Conservation (phyloP, 1,284 basidiomycete species). For the Leccinum fuscescens region DNA sequence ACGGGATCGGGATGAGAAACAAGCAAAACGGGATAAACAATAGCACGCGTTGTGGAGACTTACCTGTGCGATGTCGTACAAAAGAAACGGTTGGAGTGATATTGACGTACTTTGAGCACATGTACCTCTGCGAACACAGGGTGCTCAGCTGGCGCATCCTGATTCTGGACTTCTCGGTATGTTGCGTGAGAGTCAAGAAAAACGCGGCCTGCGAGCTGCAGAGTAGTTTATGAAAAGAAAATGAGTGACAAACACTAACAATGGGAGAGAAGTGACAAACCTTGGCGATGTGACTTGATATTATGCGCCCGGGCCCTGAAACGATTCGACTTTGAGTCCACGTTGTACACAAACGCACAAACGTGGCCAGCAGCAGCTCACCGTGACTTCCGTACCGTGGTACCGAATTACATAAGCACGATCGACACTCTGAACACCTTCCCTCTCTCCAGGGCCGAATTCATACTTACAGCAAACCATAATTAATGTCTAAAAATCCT, state of each 20-base stretch:
- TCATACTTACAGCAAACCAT: background rate
- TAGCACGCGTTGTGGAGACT: conserved; percentile 34
- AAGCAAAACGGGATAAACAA: conserved; percentile 22
- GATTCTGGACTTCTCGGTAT: conserved; percentile 34
- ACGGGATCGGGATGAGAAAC: conserved; percentile 24
- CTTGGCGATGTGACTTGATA: conserved; percentile 30
- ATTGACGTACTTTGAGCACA: conserved; percentile 35
- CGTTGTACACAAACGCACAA: conserved; percentile 19
- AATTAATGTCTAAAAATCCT: background rate
- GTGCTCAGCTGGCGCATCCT: conserved; percentile 29
- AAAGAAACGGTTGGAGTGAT: conserved; percentile 28
- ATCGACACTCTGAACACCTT: conserved; percentile 15
- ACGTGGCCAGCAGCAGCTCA: conserved; percentile 20
- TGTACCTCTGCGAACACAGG: conserved; percentile 28
- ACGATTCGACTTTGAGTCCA: conserved; percentile 19
- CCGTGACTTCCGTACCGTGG: conserved; percentile 16
- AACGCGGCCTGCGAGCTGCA: conserved; percentile 33
- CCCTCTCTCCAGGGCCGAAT: background rate
- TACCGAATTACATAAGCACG: conserved; percentile 26
- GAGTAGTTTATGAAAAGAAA: conserved; percentile 25
- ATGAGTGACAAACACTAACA: conserved; percentile 26
- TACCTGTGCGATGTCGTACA: conserved; percentile 35
- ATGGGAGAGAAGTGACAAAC: conserved; percentile 18
- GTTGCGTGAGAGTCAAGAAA: conserved; percentile 38
- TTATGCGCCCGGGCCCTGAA: conserved; percentile 25